Conservation (phyloP, 2,329 filamentous ascomycete species). For the Escovopsis sp. region DNA sequence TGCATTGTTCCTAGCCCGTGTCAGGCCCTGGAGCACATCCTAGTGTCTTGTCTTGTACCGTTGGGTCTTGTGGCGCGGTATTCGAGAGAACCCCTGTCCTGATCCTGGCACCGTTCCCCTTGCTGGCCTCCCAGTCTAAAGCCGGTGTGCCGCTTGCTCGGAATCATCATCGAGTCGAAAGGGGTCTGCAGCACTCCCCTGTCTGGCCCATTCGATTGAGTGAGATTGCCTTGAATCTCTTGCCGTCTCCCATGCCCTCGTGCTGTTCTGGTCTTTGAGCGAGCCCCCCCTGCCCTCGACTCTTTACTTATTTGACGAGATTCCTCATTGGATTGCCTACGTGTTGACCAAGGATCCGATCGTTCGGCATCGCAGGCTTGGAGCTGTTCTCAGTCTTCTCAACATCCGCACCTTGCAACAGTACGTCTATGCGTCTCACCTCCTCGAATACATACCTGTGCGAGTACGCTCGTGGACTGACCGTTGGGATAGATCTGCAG, state of each 20-base stretch:
- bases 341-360: background rate
- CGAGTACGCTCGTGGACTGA: background rate
- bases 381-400: background rate
- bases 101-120: background rate
- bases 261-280: background rate
- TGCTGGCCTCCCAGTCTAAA: conserved; percentile 1
- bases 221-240: background rate
- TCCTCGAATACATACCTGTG: too few relatives aligned
- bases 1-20: background rate
- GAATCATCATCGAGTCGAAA: conserved; percentile 4
- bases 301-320: background rate
- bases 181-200: conserved; percentile 2
- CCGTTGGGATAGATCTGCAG: background rate
- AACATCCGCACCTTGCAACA: background rate
- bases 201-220: background rate
- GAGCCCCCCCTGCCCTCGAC: background rate
- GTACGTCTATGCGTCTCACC: background rate
- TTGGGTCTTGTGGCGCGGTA: background rate
- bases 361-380: background rate
- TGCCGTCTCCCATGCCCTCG: background rate
- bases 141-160: conserved; percentile 5
- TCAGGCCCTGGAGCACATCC: background rate
- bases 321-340: background rate
- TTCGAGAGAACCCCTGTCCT: conserved; percentile 1
- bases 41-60: background rate